Percentiles rank a stretch among this genome's conserved stretches.
phyloP scores from a whole-genome alignment of 495 filamentous ascomycete genomes.

The Haplographium delicatum region DNA sequence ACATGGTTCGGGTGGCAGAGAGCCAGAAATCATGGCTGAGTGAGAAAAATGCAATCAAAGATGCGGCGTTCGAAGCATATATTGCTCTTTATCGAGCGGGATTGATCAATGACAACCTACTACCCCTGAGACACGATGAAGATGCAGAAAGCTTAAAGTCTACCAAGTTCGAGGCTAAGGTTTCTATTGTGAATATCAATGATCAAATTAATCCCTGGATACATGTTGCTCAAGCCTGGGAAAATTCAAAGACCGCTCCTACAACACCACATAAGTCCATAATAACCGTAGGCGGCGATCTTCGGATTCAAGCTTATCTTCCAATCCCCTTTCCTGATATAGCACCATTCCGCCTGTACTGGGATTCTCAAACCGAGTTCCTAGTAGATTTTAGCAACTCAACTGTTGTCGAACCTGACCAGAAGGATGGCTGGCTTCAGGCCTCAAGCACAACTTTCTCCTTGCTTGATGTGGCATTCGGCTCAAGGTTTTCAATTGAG shows the following conservation, averaged over 20 bases:
- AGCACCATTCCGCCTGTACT: constrained; percentile 41
- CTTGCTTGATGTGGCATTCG: constrained; percentile 46
- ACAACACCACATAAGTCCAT: background rate
- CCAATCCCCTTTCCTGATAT: constrained; percentile 40
- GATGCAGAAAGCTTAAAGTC: constrained; percentile 31
- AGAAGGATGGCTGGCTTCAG: background rate
- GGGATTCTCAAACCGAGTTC: constrained; percentile 40
- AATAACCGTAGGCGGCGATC: background rate
- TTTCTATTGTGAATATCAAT: constrained; percentile 45
- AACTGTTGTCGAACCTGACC: background rate
- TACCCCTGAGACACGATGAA: constrained; percentile 48
- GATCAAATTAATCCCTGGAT: constrained; percentile 62
- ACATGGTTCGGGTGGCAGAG: constrained; percentile 49
- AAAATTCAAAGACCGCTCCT: background rate
- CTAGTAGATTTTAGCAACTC: background rate
- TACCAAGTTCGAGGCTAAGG: constrained; percentile 38
- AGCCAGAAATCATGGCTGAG: constrained; percentile 58
- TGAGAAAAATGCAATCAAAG: constrained; percentile 71
- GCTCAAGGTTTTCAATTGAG: constrained; percentile 30
- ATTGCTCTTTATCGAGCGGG: constrained; percentile 60
- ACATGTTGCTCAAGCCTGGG: constrained; percentile 53
- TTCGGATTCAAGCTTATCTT: constrained; percentile 39
- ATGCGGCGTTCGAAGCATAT: constrained; percentile 83
- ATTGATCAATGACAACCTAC: constrained; percentile 72
- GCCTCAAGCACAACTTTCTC: constrained; percentile 38